These are phyloP conservation scores for Suillus tomentosus DNA, from an alignment of 768 basidiomycete species.

Conservation along the genomic window DNA sequence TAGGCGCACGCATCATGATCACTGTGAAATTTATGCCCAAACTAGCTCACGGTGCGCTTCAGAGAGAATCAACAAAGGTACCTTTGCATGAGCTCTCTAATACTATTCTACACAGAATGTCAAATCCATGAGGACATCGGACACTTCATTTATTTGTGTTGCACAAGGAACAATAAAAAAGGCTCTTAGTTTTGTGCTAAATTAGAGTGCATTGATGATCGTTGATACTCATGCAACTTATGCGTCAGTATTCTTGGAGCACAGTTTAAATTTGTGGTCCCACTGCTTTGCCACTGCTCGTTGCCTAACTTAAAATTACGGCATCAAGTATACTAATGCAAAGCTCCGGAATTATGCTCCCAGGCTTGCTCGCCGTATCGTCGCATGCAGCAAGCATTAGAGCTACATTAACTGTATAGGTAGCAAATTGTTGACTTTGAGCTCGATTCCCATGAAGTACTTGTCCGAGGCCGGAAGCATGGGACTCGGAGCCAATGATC, in stretches of 20 bases:
- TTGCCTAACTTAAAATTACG: no score
- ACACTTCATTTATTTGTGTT: neutral
- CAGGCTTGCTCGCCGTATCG: neutral
- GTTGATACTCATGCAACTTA: neutral
- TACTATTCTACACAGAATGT: neutral
- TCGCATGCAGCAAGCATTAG: neutral
- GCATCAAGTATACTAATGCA: neutral
- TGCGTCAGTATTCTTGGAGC: neutral
- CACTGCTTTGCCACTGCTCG: no score
- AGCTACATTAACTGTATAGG: neutral
- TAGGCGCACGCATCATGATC: neutral
- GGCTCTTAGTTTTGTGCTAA: neutral
- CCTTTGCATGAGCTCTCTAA: neutral
- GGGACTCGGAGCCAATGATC: no score
- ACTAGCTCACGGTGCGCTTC: neutral
- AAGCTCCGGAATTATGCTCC: neutral
- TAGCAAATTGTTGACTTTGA: neutral
- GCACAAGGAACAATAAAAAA: neutral
- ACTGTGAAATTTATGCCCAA: neutral
- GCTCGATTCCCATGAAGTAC: constrained; percentile 1
- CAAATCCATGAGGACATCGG: neutral
- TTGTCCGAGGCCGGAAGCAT: no score
- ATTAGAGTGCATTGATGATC: neutral
- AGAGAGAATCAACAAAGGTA: neutral
- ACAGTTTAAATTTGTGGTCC: neutral